A percentile compares a stretch with the other conserved stretches of the same genome.
Conservation (phyloP, 129 eudicot genomes). For the Tagetes erecta region DNA sequence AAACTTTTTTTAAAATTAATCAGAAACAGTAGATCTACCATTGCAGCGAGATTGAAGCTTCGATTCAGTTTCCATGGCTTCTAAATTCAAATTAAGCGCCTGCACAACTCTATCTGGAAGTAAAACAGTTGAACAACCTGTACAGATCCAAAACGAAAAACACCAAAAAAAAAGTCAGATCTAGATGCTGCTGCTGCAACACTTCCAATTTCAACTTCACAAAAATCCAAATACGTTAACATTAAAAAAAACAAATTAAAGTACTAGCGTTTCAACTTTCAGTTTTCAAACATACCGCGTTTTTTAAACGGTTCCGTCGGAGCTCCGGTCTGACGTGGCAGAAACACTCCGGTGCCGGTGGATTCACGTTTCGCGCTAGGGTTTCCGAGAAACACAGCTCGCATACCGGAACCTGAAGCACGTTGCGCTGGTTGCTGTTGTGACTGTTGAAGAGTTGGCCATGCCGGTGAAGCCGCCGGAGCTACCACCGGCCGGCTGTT, state of each 20-base stretch:
- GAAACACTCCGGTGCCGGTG: conserved; percentile 83
- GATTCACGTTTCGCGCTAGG: conserved; percentile 56
- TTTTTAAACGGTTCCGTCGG: conserved; percentile 59
- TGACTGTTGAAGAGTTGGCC: conserved; percentile 77
- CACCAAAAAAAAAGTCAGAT: conserved; percentile 20
- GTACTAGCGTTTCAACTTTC: background rate
- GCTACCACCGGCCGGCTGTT: background rate
- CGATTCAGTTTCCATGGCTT: conserved; percentile 41
- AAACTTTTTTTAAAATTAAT: conserved; percentile 31
- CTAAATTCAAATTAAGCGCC: conserved; percentile 62
- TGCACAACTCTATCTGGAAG: conserved; percentile 80
- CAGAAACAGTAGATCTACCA: conserved; percentile 16
- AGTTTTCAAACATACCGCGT: conserved; percentile 36
- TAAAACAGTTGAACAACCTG: conserved; percentile 64
- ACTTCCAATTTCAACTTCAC: background rate
- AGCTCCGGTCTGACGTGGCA: conserved; percentile 71
- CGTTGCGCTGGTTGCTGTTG: conserved; percentile 37
- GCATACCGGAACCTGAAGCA: conserved; percentile 61
- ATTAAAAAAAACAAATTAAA: background rate
- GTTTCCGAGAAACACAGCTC: conserved; percentile 66
- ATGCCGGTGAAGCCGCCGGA: conserved; percentile 33
- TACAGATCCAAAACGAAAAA: background rate
- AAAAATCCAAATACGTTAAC: background rate
- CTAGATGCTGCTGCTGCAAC: background rate
- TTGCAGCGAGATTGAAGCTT: conserved; percentile 36